Base-by-base conservation (phyloP, 331 rosid genomes). In the Cydonia oblonga region DNA sequence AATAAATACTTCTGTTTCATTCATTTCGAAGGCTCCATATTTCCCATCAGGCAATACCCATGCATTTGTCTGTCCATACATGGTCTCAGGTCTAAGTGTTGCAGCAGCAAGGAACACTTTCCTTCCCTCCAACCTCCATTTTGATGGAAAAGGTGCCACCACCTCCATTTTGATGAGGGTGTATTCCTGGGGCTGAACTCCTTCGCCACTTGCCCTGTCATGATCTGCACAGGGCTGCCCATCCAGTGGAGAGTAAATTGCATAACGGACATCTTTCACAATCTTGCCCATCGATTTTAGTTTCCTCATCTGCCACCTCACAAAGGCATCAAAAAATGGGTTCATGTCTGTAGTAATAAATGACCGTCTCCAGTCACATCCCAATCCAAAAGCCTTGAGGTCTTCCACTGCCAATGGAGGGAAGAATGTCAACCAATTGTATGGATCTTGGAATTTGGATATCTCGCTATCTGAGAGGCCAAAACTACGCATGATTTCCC, bases 141-240 rank as follows among this genome's bases (percentile, higher is more conserved):
- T 90, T 1, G 81, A 62, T 1, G 95, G 90, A 23, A 87, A 90
- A 78, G 98, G 96, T 10, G 81, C 49, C 25, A 86, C 56, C 70
- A 90, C 79, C 79, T 90, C 93, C 98, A 93, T 93, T 84, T 93
- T 90, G 68, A 93, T 90, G 4, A 93, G 62, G 7, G 95, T 93
- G 70, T 93, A 90, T 66, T 93, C 97, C 73, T 90, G 96, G 1
- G 98, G 98, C 78, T 82, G 92, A 85, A 93, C 97, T 16, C 98
- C 98, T 79, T 93, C 97, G n/a, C 97, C 98, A 9, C 72, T 38
- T n/a, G 96, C 96, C 70, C 97, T 86, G 64, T 93, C 98, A 73
- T 93, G 98, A 86, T 90, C 97, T 0, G 98, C 98, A 78, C 98
- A 93, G 0, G 98, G 97, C 54, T 93, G 97, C 68, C 95, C 96